Conservation (phyloP, 2,329 filamentous ascomycete species). For the Arthroderma uncinatum region DNA sequence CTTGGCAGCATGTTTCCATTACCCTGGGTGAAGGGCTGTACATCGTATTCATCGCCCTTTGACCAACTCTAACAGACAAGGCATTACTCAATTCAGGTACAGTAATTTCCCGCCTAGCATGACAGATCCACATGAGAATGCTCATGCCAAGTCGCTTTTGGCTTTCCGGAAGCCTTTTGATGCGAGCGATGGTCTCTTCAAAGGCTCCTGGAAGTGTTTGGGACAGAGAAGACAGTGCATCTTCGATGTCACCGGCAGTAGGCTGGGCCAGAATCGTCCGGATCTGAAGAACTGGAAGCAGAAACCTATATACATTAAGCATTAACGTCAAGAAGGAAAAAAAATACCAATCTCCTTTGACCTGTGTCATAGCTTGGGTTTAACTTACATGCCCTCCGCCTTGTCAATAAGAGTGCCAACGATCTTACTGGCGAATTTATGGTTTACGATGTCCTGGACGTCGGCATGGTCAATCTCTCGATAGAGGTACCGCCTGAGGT, state of each 20-base stretch:
- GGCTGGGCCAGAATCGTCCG: not conserved
- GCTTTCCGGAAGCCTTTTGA: not conserved
- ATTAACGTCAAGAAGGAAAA: not conserved
- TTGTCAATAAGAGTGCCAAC: not conserved
- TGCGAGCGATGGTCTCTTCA: not conserved
- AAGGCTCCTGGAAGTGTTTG: not conserved
- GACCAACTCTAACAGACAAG: not conserved
- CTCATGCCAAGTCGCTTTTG: not conserved
- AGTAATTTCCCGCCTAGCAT: not conserved
- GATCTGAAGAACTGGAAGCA: constrained; percentile 2
- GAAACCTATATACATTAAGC: not conserved
- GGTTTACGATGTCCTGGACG: not conserved
- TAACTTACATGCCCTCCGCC: constrained; percentile 4
- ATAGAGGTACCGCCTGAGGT: not conserved
- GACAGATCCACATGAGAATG: constrained; percentile 1
- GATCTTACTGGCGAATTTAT: not conserved
- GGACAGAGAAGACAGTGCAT: constrained; percentile 1
- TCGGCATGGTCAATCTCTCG: constrained; percentile 1
- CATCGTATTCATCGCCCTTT: not conserved
- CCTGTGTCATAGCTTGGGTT: not conserved
- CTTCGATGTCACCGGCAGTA: constrained; percentile 4
- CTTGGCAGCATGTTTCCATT: constrained; percentile 13
- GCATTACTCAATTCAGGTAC: not conserved
- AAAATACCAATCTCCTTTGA: not conserved
- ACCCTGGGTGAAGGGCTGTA: not conserved